Conservation (phyloP, 2,329 filamentous ascomycete genomes). For the Pseudohalonectria lignicola region DNA sequence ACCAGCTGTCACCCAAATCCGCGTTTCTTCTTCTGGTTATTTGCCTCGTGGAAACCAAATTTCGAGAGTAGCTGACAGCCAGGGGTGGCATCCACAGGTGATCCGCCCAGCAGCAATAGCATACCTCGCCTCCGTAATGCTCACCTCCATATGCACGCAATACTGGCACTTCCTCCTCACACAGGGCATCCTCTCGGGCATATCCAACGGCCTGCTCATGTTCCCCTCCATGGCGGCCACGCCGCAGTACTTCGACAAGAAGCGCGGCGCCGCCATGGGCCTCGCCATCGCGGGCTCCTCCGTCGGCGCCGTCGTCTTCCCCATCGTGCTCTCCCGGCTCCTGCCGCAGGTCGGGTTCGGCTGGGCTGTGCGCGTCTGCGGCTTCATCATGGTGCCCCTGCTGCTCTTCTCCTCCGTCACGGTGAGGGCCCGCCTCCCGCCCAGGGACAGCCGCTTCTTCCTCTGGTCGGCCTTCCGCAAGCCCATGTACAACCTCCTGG, state of each 20-base stretch:
- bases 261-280: conserved; percentile 14
- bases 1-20: too few species aligned
- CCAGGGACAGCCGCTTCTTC: conserved; percentile 10
- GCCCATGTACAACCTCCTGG: conserved; percentile 9
- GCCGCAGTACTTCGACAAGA: conserved; percentile 10
- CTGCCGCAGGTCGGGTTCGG: conserved; percentile 13
- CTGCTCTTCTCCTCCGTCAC: conserved; percentile 14
- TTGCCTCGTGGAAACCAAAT: too few species aligned
- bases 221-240: conserved; percentile 16
- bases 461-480: conserved; percentile 17
- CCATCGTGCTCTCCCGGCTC: conserved; percentile 15
- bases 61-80: neutral
- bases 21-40: too few species aligned
- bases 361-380: conserved; percentile 17
- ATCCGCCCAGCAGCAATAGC: neutral
- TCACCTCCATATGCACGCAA: conserved; percentile 31
- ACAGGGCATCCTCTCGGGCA: conserved; percentile 11
- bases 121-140: conserved; percentile 31
- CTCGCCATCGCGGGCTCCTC: conserved; percentile 12
- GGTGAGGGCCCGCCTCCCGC: conserved; percentile 8
- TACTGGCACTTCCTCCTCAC: conserved; percentile 20
- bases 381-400: conserved; percentile 15
- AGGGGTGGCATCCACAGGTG: neutral
- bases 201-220: conserved; percentile 15
- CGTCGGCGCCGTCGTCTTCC: conserved; percentile 18